Evolutionary conservation across 208 protist genomes (phyloP).

Genomic region (Jaenimonas drosophilae): DNA sequence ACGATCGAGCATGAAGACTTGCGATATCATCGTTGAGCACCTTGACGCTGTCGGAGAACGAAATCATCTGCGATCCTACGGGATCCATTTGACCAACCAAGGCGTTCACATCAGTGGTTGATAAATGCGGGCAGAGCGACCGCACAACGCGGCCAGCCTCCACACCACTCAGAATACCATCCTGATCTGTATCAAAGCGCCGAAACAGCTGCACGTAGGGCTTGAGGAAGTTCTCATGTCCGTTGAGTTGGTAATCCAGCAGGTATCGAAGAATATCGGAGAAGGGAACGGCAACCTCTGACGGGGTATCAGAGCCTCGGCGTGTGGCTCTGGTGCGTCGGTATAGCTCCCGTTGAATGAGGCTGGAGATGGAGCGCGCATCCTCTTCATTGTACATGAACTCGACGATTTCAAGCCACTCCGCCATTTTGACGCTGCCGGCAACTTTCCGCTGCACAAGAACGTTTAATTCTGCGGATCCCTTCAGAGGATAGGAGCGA

Average conservation of each 20-base stretch:
- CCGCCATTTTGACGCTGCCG: conserved; percentile 45
- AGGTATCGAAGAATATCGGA: conserved; percentile 64
- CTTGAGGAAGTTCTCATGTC: conserved; percentile 80
- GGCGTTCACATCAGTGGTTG: conserved; percentile 38
- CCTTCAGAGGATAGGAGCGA: conserved; percentile 28
- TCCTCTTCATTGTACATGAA: conserved; percentile 88
- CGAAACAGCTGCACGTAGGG: conserved; percentile 68
- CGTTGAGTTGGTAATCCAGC: conserved; percentile 84
- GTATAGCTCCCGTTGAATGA: conserved; percentile 42
- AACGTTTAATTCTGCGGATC: conserved; percentile 35
- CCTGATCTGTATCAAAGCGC: conserved; percentile 49
- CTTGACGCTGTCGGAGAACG: conserved; percentile 71
- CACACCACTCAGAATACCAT: conserved; percentile 67
- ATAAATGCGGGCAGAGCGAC: conserved; percentile 31
- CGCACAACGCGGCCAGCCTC: conserved; percentile 56
- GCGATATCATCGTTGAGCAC: conserved; percentile 66
- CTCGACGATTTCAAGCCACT: conserved; percentile 76
- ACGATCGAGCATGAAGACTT: conserved; percentile 8
- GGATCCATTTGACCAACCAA: conserved; percentile 60
- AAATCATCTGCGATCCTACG: conserved; percentile 66
- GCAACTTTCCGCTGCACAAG: conserved; percentile 40
- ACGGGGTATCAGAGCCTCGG: too few species aligned
- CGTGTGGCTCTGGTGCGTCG: conserved; percentile 15
- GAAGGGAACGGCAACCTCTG: not conserved
- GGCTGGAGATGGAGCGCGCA: conserved; percentile 40